Evolutionary conservation across 2,329 filamentous ascomycete species (phyloP), one percentile per base, ranked within the genome.

Genomic region (Fusarium stilboides): DNA sequence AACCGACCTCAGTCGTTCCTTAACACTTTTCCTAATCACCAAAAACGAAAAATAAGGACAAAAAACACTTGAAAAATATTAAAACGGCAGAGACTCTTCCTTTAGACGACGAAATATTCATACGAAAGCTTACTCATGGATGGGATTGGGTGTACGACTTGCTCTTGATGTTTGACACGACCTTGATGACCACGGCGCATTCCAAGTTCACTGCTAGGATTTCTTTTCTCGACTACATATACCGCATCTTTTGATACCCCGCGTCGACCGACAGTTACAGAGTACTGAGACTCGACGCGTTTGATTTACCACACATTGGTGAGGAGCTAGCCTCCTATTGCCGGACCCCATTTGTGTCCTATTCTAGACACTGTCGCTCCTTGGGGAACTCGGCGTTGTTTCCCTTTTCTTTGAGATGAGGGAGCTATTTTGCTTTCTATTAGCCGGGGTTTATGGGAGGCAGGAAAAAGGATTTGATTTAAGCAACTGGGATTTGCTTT

Each of bases 1-100:
- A 59, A 74, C 74, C 72, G 65, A 78, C 77, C 71, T 52, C 57
- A 76, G 78, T 79, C 79, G 54, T 59, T 80, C 79, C 47, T 74
- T 79, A 53, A 52, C 7, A 69, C 49, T 61, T 77, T 79, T 77
- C 71, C 73, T 79, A 76, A 44, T 44, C 36, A 59, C 28, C 54
- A 57, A 28, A 62, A 62, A 62, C 67, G 54, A 26, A 19, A 39
- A 53, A 63, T 70, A 62, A 14, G 13, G 51, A 28, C 36, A 40
- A 63, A 67, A 73, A 71, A 74, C 54, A 75, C 17, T 46, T 34
- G 44, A 39, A 71, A 74, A 76, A 69, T 24, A 24, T 20, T n/a
- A 43, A 62, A 68, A 64, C 20, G 19, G 45, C 51, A 56, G 46
- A 68, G 69, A 74, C 65, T 74, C 67, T 72, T 75, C 57, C 50